Evolutionary conservation across 2,329 filamentous ascomycete genomes (phyloP).

Genomic region (Penicillium sp.): DNA sequence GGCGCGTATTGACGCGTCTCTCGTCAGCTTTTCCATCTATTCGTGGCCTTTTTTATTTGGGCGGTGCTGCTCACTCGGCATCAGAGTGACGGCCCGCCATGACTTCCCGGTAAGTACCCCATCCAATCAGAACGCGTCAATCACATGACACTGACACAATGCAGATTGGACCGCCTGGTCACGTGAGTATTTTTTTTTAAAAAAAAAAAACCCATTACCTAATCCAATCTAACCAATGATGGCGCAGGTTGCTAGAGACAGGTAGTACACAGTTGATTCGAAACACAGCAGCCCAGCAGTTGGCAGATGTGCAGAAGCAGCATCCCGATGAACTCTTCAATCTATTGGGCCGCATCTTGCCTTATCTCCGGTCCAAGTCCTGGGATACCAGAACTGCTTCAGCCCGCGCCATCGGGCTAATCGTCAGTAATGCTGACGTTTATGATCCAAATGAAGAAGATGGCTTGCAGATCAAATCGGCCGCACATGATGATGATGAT

Average conservation of each 20-base stretch:
- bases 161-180: conserved; percentile 75
- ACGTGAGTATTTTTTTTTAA: conserved; percentile 70
- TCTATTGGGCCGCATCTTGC: conserved; percentile 85
- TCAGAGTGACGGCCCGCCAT: conserved; percentile 32
- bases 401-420: conserved; percentile 88
- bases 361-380: conserved; percentile 87
- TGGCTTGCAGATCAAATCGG: conserved; percentile 44
- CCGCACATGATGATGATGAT: conserved; percentile 52
- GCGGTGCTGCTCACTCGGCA: conserved; percentile 18
- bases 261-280: conserved; percentile 93
- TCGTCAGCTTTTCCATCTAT: conserved; percentile 5
- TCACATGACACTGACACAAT: conserved; percentile 31
- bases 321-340: conserved; percentile 98
- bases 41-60: conserved; percentile 10
- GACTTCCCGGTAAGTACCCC: conserved; percentile 39
- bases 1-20: conserved; percentile 13
- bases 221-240: conserved; percentile 21
- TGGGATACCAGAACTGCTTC: conserved; percentile 96
- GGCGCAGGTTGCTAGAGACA: conserved; percentile 78
- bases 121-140: conserved; percentile 23
- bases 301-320: conserved; percentile 96
- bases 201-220: too few species aligned
- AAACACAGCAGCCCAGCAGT: conserved; percentile 92
- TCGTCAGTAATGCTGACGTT: conserved; percentile 77
- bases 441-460: conserved; percentile 86